Evolutionary conservation across 495 filamentous ascomycete genomes (phyloP).

Genomic region (Astrothelium subdiscretum): DNA sequence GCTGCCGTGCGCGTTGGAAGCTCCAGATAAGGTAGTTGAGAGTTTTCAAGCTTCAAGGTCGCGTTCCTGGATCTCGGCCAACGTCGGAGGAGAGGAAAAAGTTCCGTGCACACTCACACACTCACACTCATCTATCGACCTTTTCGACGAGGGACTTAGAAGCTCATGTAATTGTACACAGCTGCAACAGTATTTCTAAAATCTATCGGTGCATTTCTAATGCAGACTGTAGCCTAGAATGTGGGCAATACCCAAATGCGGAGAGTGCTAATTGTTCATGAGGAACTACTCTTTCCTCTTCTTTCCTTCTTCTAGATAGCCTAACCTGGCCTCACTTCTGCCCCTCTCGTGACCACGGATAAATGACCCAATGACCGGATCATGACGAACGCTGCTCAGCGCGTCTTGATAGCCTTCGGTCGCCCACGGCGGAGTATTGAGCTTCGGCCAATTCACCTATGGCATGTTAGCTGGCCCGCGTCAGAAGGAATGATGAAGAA

Average conservation of each 20-base stretch:
- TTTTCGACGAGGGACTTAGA: neutral
- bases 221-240: neutral
- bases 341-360: constrained; percentile 66
- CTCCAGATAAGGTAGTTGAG: neutral
- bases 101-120: neutral
- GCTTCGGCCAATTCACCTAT: constrained; percentile 93
- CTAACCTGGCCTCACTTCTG: constrained; percentile 62
- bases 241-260: neutral
- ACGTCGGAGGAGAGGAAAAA: neutral
- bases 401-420: constrained; percentile 84
- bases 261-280: neutral
- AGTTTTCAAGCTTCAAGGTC: neutral
- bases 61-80: constrained; percentile 3
- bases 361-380: constrained; percentile 61
- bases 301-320: constrained; percentile 87
- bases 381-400: constrained; percentile 59
- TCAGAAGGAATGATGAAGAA: neutral
- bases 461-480: constrained; percentile 11
- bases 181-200: neutral
- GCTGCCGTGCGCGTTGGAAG: constrained; percentile 27
- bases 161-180: neutral
- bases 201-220: neutral
- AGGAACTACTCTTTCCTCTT: constrained; percentile 45
- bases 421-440: constrained; percentile 75
- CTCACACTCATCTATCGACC: neutral